Evolutionary conservation across 768 basidiomycete species (phyloP).

Genomic region (Paxillus involutus): DNA sequence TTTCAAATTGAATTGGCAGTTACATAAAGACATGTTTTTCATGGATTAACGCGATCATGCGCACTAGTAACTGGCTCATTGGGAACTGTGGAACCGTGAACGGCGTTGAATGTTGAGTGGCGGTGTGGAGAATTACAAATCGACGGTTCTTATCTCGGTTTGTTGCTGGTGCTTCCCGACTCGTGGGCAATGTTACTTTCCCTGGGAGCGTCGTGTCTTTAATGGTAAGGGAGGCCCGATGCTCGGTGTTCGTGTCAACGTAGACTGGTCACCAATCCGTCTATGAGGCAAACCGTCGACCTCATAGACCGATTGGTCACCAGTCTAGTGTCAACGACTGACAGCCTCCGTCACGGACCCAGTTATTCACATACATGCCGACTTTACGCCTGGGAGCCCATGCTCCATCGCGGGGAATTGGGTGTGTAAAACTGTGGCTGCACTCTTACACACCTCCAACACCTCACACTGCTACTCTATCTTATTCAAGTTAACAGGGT

Average conservation of each 20-base stretch:
- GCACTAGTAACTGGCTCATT: constrained; percentile 18
- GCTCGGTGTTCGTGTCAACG: constrained; percentile 15
- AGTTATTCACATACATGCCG: too few relatives aligned
- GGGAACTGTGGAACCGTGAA: constrained; percentile 12
- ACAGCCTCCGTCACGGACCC: background rate
- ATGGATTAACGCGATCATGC: constrained; percentile 24
- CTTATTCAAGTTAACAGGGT: constrained; percentile 3
- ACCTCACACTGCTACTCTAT: constrained; percentile 2
- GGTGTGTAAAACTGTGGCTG: constrained; percentile 3
- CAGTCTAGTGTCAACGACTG: too few relatives aligned
- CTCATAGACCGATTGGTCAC: too few relatives aligned
- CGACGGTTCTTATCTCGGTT: constrained; percentile 16
- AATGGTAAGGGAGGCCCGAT: constrained; percentile 16
- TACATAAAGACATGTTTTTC: background rate
- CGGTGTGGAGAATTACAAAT: constrained; percentile 25
- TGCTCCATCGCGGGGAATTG: constrained; percentile 26
- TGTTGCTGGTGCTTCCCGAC: constrained; percentile 18
- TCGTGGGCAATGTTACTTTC: constrained; percentile 27
- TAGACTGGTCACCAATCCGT: too few relatives aligned
- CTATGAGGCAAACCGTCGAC: too few relatives aligned
- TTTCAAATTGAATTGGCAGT: background rate
- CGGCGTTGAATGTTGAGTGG: constrained; percentile 26
- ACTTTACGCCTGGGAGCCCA: constrained; percentile 6
- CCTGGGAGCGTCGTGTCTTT: constrained; percentile 22
- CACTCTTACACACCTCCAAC: constrained; percentile 2